Evolutionary conservation across 1,139 yeast genomes (phyloP), one percentile per base, ranked within the genome.

Genomic region (Scheffersomyces illinoinensis): DNA sequence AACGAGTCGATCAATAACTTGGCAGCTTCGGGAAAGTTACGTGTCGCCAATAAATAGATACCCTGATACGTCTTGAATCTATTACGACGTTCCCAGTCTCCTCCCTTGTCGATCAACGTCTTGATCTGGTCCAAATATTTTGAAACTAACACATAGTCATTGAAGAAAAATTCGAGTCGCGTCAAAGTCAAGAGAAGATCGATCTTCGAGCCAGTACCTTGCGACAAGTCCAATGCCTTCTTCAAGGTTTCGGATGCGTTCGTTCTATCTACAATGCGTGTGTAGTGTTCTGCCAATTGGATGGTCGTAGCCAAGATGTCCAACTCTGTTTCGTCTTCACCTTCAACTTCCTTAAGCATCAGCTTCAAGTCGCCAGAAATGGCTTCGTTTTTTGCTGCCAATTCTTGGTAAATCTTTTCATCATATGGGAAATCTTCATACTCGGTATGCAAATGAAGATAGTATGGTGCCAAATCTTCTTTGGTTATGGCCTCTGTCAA

Each of bases 51-150:
- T 56, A 86, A 80, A 73, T 91, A 91, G 57, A 95, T 83, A 23
- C 99, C 99, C 62, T 85, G 78, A 76, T 95, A 96, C 7, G 98
- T 92, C 78, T 96, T 95, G 80, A 86, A 92, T 67, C 97, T 82
- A 77, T 96, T 95, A 71, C 97, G 87, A 74, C 99, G 91, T 76
- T 96, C 99, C 99, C 99, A 95, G 73, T 95, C 99, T 60, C 99
- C 99, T 56, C 99, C 99, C 69, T 92, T 90, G 68, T 95, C 99
- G 69, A 95, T 92, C 71, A 91, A 79, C 52, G 78, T 72, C 69
- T 90, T 87, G 50, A 89, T 86, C 65, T 88, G 88, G 59, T 90
- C 96, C 68, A 96, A 83, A 70, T 89, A 88, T 68, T 88, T 87
- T 60, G 88, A 84, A 53, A 91, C 90, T 65, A 85, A 85, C 17